phyloP scores from a whole-genome alignment of 2,329 filamentous ascomycete genomes.

The Stagonosporopsis chrysanthemi region DNA sequence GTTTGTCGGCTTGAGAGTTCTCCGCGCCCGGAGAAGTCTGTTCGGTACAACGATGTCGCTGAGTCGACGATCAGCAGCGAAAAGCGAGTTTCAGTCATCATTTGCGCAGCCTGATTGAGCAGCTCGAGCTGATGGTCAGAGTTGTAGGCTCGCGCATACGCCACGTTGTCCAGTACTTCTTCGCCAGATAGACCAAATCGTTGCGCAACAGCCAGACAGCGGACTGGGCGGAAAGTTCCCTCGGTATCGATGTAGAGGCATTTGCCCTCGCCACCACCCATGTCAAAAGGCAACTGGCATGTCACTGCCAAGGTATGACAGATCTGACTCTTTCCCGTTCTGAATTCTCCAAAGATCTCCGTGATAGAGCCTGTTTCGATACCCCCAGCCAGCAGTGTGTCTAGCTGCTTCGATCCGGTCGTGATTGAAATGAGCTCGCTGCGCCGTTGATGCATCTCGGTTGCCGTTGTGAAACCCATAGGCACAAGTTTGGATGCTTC shows the following conservation, averaged over 20 bases:
- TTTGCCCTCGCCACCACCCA: conserved; percentile 98
- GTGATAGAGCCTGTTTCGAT: conserved; percentile 98
- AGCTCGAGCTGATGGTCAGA: conserved; percentile 97
- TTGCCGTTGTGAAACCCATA: conserved; percentile 98
- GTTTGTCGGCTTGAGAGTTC: conserved; percentile 94
- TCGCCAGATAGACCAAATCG: conserved; percentile 94
- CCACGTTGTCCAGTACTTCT: conserved; percentile 97
- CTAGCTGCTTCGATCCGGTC: conserved; percentile 95
- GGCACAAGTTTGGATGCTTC: conserved; percentile 98
- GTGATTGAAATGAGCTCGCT: conserved; percentile 98
- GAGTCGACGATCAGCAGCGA: conserved; percentile 95
- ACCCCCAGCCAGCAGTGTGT: conserved; percentile 91
- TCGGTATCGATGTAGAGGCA: conserved; percentile 99
- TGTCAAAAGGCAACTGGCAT: conserved; percentile 96
- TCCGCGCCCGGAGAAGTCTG: conserved; percentile 95
- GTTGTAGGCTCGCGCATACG: conserved; percentile 97
- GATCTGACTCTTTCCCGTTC: conserved; percentile 97
- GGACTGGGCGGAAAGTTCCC: conserved; percentile 90
- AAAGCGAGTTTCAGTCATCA: conserved; percentile 99
- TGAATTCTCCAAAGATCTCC: conserved; percentile 96
- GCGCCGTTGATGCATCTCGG: conserved; percentile 96
- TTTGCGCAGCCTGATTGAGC: conserved; percentile 90
- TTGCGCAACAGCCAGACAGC: conserved; percentile 89
- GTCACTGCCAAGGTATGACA: conserved; percentile 99
- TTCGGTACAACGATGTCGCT: conserved; percentile 92